A percentile compares a stretch with the other conserved stretches of the same genome.
Evolutionary conservation across 75 land plant genomes (phyloP).

Genomic region (Picea glauca): DNA sequence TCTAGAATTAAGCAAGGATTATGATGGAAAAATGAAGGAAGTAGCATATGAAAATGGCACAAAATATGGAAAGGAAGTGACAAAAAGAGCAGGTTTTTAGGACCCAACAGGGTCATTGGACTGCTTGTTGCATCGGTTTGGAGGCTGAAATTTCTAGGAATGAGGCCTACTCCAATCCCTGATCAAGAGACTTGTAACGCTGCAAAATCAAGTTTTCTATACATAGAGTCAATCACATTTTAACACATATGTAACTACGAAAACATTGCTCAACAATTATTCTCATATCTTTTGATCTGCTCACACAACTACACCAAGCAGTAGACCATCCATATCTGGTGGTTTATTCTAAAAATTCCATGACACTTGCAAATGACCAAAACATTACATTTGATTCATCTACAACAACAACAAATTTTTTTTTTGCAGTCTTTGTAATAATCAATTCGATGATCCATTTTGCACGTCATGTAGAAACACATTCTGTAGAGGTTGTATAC

Average conservation of each 20-base stretch:
- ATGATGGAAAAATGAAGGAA: too few species aligned
- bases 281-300: slow-evolving; percentile 94
- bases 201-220: too few species aligned
- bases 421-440: slow-evolving; percentile 67
- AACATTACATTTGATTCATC: neutral
- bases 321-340: slow-evolving; percentile 15
- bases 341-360: neutral
- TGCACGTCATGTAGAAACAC: neutral
- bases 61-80: too few species aligned
- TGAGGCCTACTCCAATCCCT: too few species aligned
- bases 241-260: slow-evolving; percentile 30
- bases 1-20: too few species aligned
- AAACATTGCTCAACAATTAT: slow-evolving; percentile 85
- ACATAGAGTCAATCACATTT: too few species aligned
- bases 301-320: slow-evolving; percentile 32
- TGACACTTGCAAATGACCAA: neutral
- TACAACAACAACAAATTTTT: neutral
- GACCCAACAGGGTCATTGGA: too few species aligned
- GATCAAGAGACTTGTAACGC: too few species aligned
- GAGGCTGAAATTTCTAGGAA: too few species aligned
- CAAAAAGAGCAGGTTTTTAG: too few species aligned
- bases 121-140: too few species aligned
- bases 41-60: too few species aligned
- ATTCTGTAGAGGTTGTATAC: slow-evolving; percentile 6
- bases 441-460: slow-evolving; percentile 62